Evolutionary conservation across 1,284 basidiomycete genomes (phyloP).

Genomic region (Ganoderma sinense): DNA sequence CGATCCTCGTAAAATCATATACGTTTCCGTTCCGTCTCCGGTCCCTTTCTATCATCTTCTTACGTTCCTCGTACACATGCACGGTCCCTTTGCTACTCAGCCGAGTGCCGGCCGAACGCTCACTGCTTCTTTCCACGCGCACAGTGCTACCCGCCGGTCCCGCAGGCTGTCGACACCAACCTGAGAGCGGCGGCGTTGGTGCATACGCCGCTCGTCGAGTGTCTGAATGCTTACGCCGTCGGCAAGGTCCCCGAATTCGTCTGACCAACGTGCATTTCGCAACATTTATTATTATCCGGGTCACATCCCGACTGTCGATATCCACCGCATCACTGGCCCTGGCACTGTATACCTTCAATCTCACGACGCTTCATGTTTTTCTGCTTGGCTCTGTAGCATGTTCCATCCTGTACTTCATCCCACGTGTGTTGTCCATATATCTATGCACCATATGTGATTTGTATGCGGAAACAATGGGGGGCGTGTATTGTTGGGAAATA

Average conservation of each 20-base stretch:
- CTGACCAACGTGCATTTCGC: neutral
- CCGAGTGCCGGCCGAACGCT: neutral
- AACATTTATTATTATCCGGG: neutral
- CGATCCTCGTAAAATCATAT: neutral
- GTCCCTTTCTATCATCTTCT: neutral
- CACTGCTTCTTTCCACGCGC: neutral
- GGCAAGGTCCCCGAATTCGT: constrained; percentile 33
- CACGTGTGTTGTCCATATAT: neutral
- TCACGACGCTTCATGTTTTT: neutral
- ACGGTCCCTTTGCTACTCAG: neutral
- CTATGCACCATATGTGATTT: neutral
- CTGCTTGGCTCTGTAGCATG: neutral
- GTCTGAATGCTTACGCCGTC: constrained; percentile 38
- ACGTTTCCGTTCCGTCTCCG: neutral
- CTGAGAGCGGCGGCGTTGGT: constrained; percentile 33
- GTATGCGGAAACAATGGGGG: neutral
- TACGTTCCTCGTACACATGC: neutral
- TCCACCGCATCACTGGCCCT: neutral
- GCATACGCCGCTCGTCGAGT: constrained; percentile 39
- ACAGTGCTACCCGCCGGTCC: constrained; percentile 26
- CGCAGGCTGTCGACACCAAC: constrained; percentile 34
- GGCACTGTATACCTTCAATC: neutral
- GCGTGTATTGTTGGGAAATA: neutral
- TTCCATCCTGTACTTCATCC: neutral
- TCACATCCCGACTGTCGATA: neutral